Base-by-base conservation (phyloP, 2,329 filamentous ascomycete species). In the Xylaria sp. region DNA sequence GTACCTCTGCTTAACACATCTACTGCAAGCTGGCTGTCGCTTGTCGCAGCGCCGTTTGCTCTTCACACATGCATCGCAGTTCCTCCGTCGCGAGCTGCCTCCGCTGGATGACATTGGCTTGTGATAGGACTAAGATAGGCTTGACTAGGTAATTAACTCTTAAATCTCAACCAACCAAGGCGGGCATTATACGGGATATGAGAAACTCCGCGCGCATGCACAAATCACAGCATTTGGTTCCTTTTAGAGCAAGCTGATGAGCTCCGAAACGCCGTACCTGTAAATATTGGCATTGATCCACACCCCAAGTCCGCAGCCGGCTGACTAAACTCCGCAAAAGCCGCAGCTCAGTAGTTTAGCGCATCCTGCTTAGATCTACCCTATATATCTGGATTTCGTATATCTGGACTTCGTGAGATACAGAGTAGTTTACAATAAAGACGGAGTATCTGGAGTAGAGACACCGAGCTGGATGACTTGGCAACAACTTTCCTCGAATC, bases 41-140 rank as follows among this genome's bases (percentile, higher is more conserved):
- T 84, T 83, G 72, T 84, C 82, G 73, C 82, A 84, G 66, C 81
- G 79, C 56, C 82, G 78, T 73, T 84, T 84, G 73, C 81, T 79
- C 60, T 78, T 78, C 55, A 84, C 82, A 70, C 82, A 84, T 60
- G 81, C 79, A 69, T 84, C 82, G 77, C 82, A 84, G 76, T 81
- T 84, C 78, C 82, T 84, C 71, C 84, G 82, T 66, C 81, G 77
- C 85, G 79, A 88, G 33, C 60, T 45, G 10, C 53, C 49, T 38
- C 49, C 58, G 38, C 63, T 33, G 9, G 53, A 60, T 42, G 65
- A 63, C 69, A 72, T 72, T 31, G 20, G 25, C 17, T n/a, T 10
- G 45, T 36, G 33, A 47, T 31, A 17, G 27, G 15, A 22, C 51
- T 45, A 2, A 3, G 47, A 15, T n/a, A 50, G 15, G 15, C 25